These are phyloP conservation scores for Trypanosoma theileri DNA, from an alignment of 208 protist genomes.

Conservation along the genomic window DNA sequence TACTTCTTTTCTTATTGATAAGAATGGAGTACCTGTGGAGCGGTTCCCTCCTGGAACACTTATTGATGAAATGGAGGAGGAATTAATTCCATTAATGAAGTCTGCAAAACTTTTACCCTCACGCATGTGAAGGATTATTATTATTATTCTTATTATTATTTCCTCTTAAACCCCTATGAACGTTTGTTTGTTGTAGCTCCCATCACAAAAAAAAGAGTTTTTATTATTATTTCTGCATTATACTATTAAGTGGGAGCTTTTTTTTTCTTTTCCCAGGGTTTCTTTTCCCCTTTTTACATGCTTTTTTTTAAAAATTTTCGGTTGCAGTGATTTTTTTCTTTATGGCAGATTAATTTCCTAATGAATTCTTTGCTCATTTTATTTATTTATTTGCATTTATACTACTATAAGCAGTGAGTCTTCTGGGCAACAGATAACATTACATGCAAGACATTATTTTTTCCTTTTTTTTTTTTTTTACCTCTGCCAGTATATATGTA, in stretches of 20 bases:
- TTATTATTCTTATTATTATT: no score
- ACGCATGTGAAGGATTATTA: no score
- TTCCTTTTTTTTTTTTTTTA: constrained; percentile 22
- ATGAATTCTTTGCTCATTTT: no score
- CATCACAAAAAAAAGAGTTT: not conserved
- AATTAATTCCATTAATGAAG: constrained; percentile 56
- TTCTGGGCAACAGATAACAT: not conserved
- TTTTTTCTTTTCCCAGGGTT: constrained; percentile 13
- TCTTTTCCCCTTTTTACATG: constrained; percentile 8
- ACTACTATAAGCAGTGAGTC: no score
- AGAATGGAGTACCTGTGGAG: constrained; percentile 61
- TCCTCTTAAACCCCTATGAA: no score
- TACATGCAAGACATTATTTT: not conserved
- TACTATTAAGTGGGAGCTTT: not conserved
- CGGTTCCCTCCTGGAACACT: constrained; percentile 69
- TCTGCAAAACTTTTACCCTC: not conserved
- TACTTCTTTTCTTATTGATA: constrained; percentile 89
- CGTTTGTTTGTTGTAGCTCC: no score
- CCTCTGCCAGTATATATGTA: constrained; percentile 6
- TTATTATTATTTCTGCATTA: not conserved
- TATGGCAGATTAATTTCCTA: no score
- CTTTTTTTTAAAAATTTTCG: constrained; percentile 12
- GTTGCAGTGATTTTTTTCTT: no score
- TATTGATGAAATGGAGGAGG: constrained; percentile 55
- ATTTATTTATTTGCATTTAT: no score